These are phyloP conservation scores for Chlamydomonas urium DNA, from an alignment of 139 green algal species.

Conservation along the genomic window DNA sequence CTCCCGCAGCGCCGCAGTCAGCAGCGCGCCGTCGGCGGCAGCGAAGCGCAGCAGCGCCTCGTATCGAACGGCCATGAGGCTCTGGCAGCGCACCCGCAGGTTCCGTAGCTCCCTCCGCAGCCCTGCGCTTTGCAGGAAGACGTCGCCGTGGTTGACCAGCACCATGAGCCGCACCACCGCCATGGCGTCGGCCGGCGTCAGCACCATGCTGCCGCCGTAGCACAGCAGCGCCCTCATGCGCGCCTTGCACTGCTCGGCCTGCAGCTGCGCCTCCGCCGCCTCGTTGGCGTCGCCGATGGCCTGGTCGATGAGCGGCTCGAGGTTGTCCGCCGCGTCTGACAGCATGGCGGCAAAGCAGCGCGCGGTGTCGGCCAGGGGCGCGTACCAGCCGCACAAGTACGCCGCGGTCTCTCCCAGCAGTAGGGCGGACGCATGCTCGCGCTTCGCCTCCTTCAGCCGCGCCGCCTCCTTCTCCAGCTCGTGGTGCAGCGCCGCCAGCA, in stretches of 20 bases:
- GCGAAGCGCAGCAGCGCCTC: no score
- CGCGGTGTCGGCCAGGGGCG: neutral
- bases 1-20: neutral
- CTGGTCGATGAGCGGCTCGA: constrained; percentile 13
- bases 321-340: constrained; percentile 20
- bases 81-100: constrained; percentile 24
- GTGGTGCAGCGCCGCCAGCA: constrained; percentile 14
- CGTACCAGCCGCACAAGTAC: constrained; percentile 35
- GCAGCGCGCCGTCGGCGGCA: neutral
- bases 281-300: neutral
- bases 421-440: constrained; percentile 33
- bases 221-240: constrained; percentile 16
- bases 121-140: constrained; percentile 34
- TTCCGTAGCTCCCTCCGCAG: no score
- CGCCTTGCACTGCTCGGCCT: constrained; percentile 22
- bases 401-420: constrained; percentile 40
- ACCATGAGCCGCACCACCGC: constrained; percentile 22
- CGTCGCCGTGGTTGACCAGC: constrained; percentile 33
- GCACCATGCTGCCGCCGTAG: neutral
- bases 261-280: neutral
- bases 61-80: constrained; percentile 17
- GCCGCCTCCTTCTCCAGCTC: constrained; percentile 22
- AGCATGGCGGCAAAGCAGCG: constrained; percentile 42
- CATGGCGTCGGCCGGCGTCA: neutral
- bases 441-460: constrained; percentile 27